Evolutionary conservation across 306 rosid species (phyloP).

Genomic region (Senna siamea): DNA sequence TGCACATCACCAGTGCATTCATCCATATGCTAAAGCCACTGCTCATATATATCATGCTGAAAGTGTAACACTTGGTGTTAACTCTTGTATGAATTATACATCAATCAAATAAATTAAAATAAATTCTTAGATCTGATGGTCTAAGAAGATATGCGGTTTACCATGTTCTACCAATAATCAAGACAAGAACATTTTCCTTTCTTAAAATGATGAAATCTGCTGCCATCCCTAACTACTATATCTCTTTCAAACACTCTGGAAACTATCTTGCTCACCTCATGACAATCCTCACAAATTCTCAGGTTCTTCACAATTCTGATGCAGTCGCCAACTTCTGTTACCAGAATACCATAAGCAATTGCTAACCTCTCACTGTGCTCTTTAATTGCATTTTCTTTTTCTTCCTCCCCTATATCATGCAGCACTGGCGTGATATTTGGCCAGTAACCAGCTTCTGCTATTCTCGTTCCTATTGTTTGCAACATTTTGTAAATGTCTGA

Average conservation of each 20-base stretch:
- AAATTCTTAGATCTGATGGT: not conserved
- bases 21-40: not conserved
- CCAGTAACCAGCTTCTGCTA: conserved; percentile 58
- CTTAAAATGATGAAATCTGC: conserved; percentile 62
- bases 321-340: conserved; percentile 50
- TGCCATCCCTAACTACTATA: conserved; percentile 56
- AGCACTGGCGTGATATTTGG: conserved; percentile 48
- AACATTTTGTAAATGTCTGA: conserved; percentile 62
- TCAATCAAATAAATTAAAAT: not conserved
- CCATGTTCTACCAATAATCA: conserved; percentile 48
- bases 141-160: not conserved
- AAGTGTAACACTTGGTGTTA: not conserved
- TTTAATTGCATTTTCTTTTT: conserved; percentile 49
- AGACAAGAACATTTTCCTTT: conserved; percentile 55
- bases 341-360: conserved; percentile 53
- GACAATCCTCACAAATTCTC: conserved; percentile 59
- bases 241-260: conserved; percentile 56
- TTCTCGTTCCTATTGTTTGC: conserved; percentile 50
- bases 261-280: conserved; percentile 56
- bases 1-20: not conserved
- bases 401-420: conserved; percentile 60
- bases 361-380: conserved; percentile 59
- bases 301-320: conserved; percentile 56
- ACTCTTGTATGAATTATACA: not conserved
- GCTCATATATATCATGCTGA: not conserved